A percentile compares a stretch with the other conserved stretches of the same genome.
Conservation (phyloP, 345 rosid genomes). For the Arabidopsis thaliana region DNA sequence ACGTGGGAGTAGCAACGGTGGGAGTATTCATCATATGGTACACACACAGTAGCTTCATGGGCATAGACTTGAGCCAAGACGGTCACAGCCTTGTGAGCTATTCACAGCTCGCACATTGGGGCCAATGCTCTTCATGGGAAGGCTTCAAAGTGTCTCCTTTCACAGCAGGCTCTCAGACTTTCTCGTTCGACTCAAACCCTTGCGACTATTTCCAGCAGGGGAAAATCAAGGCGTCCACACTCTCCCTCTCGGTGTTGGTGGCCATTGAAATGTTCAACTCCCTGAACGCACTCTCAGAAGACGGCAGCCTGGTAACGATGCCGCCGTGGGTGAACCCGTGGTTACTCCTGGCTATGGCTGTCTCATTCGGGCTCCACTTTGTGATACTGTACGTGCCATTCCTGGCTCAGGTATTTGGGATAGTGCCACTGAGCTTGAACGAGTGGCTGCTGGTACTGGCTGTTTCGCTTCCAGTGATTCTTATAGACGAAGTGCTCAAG, state of each 20-base stretch:
- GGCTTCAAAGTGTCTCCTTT: conserved; percentile 70
- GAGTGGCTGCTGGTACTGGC: conserved; percentile 91
- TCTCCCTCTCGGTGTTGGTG: conserved; percentile 89
- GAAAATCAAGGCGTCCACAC: conserved; percentile 87
- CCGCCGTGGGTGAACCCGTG: conserved; percentile 95
- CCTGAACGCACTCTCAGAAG: conserved; percentile 91
- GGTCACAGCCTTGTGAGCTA: conserved; percentile 89
- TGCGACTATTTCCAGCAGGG: conserved; percentile 87
- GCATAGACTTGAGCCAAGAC: conserved; percentile 88
- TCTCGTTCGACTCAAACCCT: conserved; percentile 63
- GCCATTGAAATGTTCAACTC: conserved; percentile 99
- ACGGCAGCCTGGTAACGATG: conserved; percentile 81
- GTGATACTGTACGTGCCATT: conserved; percentile 88
- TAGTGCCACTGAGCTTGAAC: conserved; percentile 83
- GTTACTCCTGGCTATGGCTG: conserved; percentile 74
- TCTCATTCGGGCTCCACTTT: conserved; percentile 84
- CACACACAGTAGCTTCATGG: conserved; percentile 71
- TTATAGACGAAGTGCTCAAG: conserved; percentile 87
- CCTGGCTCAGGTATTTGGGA: conserved; percentile 86
- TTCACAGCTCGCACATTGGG: conserved; percentile 88
- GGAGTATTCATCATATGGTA: conserved; percentile 96
- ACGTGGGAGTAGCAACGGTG: conserved; percentile 92
- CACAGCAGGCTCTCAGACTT: conserved; percentile 70
- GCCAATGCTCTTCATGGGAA: conserved; percentile 75
- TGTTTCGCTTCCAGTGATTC: conserved; percentile 80